phyloP scores from a whole-genome alignment of 228 moss, liverwort and hornwort species.

The Sphagnum magellanicum region DNA sequence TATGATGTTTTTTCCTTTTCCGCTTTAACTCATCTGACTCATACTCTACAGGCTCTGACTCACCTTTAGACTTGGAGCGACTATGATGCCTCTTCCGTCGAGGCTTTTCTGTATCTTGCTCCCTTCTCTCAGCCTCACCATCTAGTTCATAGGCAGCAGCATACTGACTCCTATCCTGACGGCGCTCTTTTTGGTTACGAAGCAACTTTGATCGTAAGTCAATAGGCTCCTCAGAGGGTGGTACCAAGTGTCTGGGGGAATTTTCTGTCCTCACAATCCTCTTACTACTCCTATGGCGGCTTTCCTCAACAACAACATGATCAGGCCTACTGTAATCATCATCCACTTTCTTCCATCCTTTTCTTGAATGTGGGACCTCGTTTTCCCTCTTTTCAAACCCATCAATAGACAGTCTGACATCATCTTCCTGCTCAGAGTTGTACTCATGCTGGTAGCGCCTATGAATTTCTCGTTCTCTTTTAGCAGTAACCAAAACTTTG shows the following conservation, averaged over 20 bases:
- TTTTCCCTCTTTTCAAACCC: conserved; percentile 35
- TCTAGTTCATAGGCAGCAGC: conserved; percentile 42
- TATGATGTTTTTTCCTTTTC: conserved; percentile 76
- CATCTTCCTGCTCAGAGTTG: conserved; percentile 67
- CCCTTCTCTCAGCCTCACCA: conserved; percentile 33
- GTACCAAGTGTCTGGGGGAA: conserved; percentile 13
- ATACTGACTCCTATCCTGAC: conserved; percentile 38
- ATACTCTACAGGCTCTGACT: conserved; percentile 40
- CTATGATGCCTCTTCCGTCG: conserved; percentile 65
- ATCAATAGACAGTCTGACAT: conserved; percentile 16
- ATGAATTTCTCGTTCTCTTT: conserved; percentile 62
- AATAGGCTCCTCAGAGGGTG: conserved; percentile 28
- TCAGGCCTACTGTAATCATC: conserved; percentile 40
- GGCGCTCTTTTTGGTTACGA: conserved; percentile 50
- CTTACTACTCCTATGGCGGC: conserved; percentile 52
- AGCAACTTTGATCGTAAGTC: conserved; percentile 51
- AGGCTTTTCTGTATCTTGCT: conserved; percentile 37
- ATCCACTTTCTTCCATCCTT: conserved; percentile 38
- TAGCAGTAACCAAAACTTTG: conserved; percentile 29
- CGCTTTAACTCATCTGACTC: conserved; percentile 69
- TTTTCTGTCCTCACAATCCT: conserved; percentile 29
- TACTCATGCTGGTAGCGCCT: conserved; percentile 45
- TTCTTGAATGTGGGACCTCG: conserved; percentile 45
- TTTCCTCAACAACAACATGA: conserved; percentile 46
- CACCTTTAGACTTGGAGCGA: conserved; percentile 77